Base-by-base conservation (phyloP, 2,329 filamentous ascomycete genomes). In the Bipolaris zeicola region DNA sequence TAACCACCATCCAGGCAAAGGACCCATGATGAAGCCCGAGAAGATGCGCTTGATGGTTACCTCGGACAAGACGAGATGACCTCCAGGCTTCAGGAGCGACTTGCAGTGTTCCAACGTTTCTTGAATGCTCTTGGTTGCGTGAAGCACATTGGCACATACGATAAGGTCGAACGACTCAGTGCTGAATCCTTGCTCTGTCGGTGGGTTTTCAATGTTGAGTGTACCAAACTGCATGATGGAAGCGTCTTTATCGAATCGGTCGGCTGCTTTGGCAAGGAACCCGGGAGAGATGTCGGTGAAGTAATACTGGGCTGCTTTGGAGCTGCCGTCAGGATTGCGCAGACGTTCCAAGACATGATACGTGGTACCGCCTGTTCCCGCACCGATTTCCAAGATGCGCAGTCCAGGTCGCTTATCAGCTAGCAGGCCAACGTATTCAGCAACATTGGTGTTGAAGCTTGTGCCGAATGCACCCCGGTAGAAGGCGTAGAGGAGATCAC, bases 41-140 rank as follows among this genome's bases (percentile, higher is more conserved):
- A 55, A 55, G 33, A 55, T 55, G 5, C 52, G 46, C 16, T 55
- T 55, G 33, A 55, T 55, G 18, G 52, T 55, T 22, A 55, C 52
- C 39, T 55, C 52, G 18, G 52, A 55, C 11, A 55, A 20, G 10
- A 55, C 46, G 18, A 55, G 52, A 41, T 26, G 39, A 1, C 52
- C 52, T 11, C 34, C 28, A 16, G 52, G 52, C 41, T 50, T 55
- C 11, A 55, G n/a, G 26, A 55, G 46, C 26, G 45, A 1, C 26
- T 51, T 55, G 52, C 46, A 55, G n/a, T 55, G 39, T 3, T 13
- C 26, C 5, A 55, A 34, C 2, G 52, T 55, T 14, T 55, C 41
- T 20, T 55, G 46, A 6, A 51, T 55, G 26, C 41, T 55, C 46
- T 45, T 55, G 6, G 52, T 55, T 5, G 52, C 52, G 24, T 55